Conservation (phyloP, 495 filamentous ascomycete species). For the Penicillium egyptiacum region DNA sequence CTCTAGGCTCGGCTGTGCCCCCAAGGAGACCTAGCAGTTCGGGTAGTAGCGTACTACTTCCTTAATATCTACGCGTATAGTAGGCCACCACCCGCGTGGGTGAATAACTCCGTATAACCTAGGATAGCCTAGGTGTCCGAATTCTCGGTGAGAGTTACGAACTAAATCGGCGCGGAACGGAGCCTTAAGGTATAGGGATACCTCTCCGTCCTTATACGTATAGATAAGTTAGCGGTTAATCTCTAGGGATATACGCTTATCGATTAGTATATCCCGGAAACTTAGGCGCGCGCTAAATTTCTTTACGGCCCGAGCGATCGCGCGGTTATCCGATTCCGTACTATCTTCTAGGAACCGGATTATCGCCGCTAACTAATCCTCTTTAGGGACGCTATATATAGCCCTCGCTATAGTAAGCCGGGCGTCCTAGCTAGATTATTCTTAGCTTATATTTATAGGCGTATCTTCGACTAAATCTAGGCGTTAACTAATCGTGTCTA, state of each 20-base stretch:
- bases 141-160: constrained; percentile 1
- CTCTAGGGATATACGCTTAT: not conserved
- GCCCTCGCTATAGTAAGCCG: not conserved
- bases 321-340: not conserved
- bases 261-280: not conserved
- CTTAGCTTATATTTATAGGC: not conserved
- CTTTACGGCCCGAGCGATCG: not conserved
- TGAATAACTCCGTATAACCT: constrained; percentile 1
- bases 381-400: not conserved
- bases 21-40: constrained; percentile 7
- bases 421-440: not conserved
- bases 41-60: not conserved
- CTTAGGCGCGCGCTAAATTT: not conserved
- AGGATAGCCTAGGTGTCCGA: constrained; percentile 3
- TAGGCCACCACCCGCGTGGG: not conserved
- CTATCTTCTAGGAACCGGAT: not conserved
- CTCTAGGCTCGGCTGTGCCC: not conserved
- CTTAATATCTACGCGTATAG: constrained; percentile 7
- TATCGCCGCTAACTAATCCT: not conserved
- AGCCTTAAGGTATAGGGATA: not conserved
- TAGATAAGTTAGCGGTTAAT: constrained; percentile 2
- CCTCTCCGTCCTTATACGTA: constrained; percentile 3
- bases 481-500: no score
- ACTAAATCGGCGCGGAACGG: not conserved
- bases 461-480: no score